phyloP scores from a whole-genome alignment of 129 eudicot species.

The Tagetes erecta region DNA sequence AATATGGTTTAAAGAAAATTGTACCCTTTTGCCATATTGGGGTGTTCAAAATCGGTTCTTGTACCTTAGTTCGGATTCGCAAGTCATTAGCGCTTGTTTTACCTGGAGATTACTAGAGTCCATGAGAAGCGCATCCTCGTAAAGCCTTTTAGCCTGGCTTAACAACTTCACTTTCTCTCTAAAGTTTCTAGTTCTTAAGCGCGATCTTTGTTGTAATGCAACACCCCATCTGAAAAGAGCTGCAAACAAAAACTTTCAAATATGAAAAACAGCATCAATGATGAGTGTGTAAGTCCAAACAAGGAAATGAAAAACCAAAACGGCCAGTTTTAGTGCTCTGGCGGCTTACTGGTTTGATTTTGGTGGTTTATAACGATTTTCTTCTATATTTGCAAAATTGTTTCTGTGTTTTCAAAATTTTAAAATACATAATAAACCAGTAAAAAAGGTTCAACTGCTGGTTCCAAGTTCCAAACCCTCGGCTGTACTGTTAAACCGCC shows the following conservation, averaged over 20 bases:
- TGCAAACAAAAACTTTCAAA: slow-evolving; percentile 39
- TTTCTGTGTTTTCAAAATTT: too few relatives aligned
- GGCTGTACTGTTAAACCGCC: too few relatives aligned
- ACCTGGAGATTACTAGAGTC: slow-evolving; percentile 65
- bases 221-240: slow-evolving; percentile 98
- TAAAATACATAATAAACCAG: too few relatives aligned
- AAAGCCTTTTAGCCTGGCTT: slow-evolving; percentile 84
- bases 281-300: background rate
- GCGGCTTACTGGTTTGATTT: too few relatives aligned
- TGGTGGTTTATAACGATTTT: too few relatives aligned
- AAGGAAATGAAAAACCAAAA: too few relatives aligned
- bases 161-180: slow-evolving; percentile 83
- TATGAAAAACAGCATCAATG: background rate
- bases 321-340: too few relatives aligned
- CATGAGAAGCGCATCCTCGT: slow-evolving; percentile 91
- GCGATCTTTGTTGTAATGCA: slow-evolving; percentile 89
- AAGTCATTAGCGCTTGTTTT: slow-evolving; percentile 66
- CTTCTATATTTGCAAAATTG: too few relatives aligned
- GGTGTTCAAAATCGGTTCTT: slow-evolving; percentile 32
- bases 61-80: slow-evolving; percentile 65
- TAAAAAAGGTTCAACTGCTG: too few relatives aligned
- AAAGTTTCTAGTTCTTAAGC: slow-evolving; percentile 61
- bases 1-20: slow-evolving; percentile 7
- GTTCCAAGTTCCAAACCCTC: too few relatives aligned
- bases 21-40: slow-evolving; percentile 13